Evolutionary conservation across 2,329 filamentous ascomycete genomes (phyloP).

Genomic region (Fusarium circinatum): DNA sequence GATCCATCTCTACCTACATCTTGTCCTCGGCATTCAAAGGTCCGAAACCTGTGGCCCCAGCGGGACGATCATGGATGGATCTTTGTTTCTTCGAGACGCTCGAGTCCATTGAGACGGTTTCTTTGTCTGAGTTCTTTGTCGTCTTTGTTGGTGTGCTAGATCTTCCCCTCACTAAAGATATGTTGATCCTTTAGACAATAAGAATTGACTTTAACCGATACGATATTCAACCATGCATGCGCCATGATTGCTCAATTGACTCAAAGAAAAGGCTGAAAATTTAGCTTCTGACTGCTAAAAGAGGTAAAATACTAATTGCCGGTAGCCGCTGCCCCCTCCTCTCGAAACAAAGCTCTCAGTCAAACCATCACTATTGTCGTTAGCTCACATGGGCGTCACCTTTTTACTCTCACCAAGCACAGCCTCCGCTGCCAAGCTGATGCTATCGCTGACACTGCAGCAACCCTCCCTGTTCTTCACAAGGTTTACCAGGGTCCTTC

Average conservation of each 20-base stretch:
- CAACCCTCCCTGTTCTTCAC: conserved; percentile 20
- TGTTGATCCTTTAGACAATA: conserved; percentile 13
- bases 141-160: background rate
- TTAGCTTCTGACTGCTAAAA: conserved; percentile 14
- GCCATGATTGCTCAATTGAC: conserved; percentile 20
- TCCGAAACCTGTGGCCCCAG: conserved; percentile 15
- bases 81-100: conserved; percentile 18
- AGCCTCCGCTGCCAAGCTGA: conserved; percentile 42
- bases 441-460: conserved; percentile 41
- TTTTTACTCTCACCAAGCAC: conserved; percentile 24
- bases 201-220: conserved; percentile 30
- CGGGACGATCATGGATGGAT: conserved; percentile 9
- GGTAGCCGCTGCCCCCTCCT: conserved; percentile 39
- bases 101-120: conserved; percentile 4
- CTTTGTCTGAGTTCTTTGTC: conserved; percentile 16
- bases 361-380: conserved; percentile 19
- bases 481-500: conserved; percentile 33
- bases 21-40: conserved; percentile 23
- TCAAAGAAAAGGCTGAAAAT: conserved; percentile 13
- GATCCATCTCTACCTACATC: conserved; percentile 4
- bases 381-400: conserved; percentile 11
- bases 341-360: conserved; percentile 40
- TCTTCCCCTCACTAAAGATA: conserved; percentile 8
- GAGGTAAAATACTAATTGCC: conserved; percentile 26
- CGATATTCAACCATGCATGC: conserved; percentile 10